Conservation (phyloP, 371 early-diverging fungal genomes). For the Dichotomocladium elegans region DNA sequence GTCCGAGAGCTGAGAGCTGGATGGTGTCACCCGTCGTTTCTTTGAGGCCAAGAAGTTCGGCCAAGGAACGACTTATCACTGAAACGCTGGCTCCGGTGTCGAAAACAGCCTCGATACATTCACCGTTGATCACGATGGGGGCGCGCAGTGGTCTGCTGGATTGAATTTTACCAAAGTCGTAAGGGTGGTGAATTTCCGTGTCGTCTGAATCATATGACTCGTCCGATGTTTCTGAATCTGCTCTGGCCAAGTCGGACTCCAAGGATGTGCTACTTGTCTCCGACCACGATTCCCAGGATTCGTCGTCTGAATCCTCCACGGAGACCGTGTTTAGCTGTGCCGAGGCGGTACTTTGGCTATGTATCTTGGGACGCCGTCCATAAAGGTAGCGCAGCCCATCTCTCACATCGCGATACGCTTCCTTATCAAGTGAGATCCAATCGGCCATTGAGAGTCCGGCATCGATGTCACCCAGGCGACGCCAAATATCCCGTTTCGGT, state of each 20-base stretch:
- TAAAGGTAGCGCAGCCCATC: constrained; percentile 10
- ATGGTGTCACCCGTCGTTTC: background rate
- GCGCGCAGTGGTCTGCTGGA: background rate
- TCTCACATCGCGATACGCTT: background rate
- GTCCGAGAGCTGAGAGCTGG: background rate
- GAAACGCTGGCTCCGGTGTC: constrained; percentile 17
- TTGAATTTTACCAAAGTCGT: background rate
- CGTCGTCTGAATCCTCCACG: no score
- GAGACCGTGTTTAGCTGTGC: no score
- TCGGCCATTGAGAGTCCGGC: constrained; percentile 12
- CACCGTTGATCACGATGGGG: constrained; percentile 1
- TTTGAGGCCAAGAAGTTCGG: background rate
- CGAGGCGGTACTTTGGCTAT: no score
- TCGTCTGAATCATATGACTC: no score
- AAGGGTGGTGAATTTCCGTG: constrained; percentile 2
- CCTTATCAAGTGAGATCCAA: constrained; percentile 12
- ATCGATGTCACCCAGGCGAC: background rate
- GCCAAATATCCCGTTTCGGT: constrained; percentile 28
- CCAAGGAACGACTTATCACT: constrained; percentile 4
- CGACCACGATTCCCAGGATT: no score
- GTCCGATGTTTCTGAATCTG: no score
- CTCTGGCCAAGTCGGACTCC: no score
- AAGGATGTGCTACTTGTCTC: no score
- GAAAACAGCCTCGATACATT: constrained; percentile 2
- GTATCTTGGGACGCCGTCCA: background rate